phyloP scores from a whole-genome alignment of 2,329 filamentous ascomycete species.

The Trichothecium roseum region DNA sequence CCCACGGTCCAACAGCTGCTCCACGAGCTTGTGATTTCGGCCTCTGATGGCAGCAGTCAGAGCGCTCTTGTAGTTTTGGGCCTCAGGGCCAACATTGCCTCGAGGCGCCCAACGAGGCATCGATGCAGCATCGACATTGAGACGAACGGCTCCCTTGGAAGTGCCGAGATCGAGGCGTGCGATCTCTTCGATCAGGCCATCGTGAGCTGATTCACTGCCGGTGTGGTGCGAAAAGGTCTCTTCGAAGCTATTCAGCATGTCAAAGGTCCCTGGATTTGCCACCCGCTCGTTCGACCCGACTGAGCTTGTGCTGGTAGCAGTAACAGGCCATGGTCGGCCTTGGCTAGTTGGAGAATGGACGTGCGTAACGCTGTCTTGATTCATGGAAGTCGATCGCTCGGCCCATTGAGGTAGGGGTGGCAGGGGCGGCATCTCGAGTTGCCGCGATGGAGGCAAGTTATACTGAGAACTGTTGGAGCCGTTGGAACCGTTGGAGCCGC shows the following conservation, averaged over 20 bases:
- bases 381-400: conserved; percentile 1
- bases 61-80: conserved; percentile 32
- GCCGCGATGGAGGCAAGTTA: not conserved
- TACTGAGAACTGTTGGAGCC: too few species aligned
- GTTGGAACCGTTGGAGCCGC: not conserved
- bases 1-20: conserved; percentile 48
- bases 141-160: conserved; percentile 30
- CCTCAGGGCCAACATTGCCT: conserved; percentile 31
- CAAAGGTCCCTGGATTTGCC: conserved; percentile 13
- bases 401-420: not conserved
- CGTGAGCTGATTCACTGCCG: conserved; percentile 11
- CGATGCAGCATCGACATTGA: conserved; percentile 37
- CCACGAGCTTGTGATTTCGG: conserved; percentile 44
- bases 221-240: conserved; percentile 15
- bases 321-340: conserved; percentile 5
- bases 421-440: not conserved
- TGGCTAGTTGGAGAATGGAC: conserved; percentile 1
- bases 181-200: conserved; percentile 19
- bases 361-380: not conserved
- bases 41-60: conserved; percentile 44
- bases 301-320: conserved; percentile 15
- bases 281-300: conserved; percentile 18
- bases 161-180: conserved; percentile 28
- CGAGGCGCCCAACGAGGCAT: conserved; percentile 44
- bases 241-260: conserved; percentile 19